Evolutionary conservation across 2,329 filamentous ascomycete species (phyloP).

Genomic region (Venturia asperata): DNA sequence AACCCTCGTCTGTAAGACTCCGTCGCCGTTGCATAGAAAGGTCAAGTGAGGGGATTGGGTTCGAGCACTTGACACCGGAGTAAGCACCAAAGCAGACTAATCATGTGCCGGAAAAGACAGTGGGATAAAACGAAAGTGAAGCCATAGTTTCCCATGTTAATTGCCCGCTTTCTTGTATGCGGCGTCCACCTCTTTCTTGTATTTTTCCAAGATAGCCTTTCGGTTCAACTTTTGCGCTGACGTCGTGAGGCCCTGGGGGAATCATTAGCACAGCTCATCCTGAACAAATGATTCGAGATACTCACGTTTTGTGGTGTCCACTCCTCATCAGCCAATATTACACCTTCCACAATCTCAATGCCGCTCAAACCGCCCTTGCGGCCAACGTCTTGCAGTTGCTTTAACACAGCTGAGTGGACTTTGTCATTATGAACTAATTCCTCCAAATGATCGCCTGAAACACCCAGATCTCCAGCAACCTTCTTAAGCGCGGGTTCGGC

Average conservation of each 20-base stretch:
- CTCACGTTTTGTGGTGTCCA: slow-evolving; percentile 82
- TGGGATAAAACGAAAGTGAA: not conserved
- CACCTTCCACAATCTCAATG: slow-evolving; percentile 68
- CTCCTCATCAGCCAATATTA: slow-evolving; percentile 75
- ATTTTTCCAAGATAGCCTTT: slow-evolving; percentile 43
- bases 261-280: slow-evolving; percentile 23
- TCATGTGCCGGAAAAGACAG: not conserved
- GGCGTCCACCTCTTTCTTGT: slow-evolving; percentile 44
- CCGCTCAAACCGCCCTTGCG: slow-evolving; percentile 58
- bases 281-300: slow-evolving; percentile 24
- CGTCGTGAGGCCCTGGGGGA: slow-evolving; percentile 40
- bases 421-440: slow-evolving; percentile 61
- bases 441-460: slow-evolving; percentile 58
- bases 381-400: slow-evolving; percentile 60
- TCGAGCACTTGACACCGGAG: not conserved
- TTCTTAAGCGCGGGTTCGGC: slow-evolving; percentile 51
- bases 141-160: not conserved
- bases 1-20: not conserved
- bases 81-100: not conserved
- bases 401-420: slow-evolving; percentile 57
- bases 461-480: slow-evolving; percentile 49
- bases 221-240: slow-evolving; percentile 49
- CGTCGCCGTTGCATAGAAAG: not conserved
- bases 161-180: slow-evolving; percentile 32
- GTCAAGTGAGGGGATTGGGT: not conserved